phyloP scores from a whole-genome alignment of 2,329 filamentous ascomycete species.

The Raffaelea deltoideospora region DNA sequence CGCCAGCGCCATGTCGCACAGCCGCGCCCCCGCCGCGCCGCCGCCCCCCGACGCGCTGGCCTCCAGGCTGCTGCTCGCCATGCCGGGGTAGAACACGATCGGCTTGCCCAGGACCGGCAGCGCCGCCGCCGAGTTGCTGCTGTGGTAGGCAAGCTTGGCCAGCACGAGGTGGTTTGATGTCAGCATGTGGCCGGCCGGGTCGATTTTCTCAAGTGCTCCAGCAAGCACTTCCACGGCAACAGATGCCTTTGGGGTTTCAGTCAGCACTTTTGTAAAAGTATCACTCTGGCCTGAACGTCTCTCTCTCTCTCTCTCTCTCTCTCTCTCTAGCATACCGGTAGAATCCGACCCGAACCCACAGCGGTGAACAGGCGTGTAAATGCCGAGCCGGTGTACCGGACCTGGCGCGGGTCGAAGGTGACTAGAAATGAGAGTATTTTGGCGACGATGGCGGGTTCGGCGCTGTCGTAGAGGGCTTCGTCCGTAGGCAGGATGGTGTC shows the following conservation, averaged over 20 bases:
- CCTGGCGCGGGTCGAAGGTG: conserved; percentile 33
- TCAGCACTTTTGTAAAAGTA: too few species aligned
- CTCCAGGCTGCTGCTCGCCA: conserved; percentile 17
- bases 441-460: conserved; percentile 22
- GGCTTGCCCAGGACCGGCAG: conserved; percentile 48
- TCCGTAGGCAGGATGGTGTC: conserved; percentile 19
- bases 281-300: too few species aligned
- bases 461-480: conserved; percentile 13
- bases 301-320: background rate
- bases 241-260: too few species aligned
- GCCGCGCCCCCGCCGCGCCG: conserved; percentile 11
- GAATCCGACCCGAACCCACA: conserved; percentile 22
- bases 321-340: conserved; percentile 22
- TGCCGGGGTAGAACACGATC: conserved; percentile 49
- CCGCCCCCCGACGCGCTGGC: too few species aligned
- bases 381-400: conserved; percentile 31
- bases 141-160: conserved; percentile 32
- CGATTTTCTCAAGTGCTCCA: conserved; percentile 46
- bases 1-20: conserved; percentile 30
- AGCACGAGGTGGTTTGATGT: conserved; percentile 12
- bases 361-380: conserved; percentile 29
- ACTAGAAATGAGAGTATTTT: conserved; percentile 29
- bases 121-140: conserved; percentile 35
- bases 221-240: conserved; percentile 30
- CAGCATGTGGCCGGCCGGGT: conserved; percentile 33